These are phyloP conservation scores for Calamus simplicifolius DNA, from an alignment of 176 grass and related monocot genomes.

Conservation along the genomic window DNA sequence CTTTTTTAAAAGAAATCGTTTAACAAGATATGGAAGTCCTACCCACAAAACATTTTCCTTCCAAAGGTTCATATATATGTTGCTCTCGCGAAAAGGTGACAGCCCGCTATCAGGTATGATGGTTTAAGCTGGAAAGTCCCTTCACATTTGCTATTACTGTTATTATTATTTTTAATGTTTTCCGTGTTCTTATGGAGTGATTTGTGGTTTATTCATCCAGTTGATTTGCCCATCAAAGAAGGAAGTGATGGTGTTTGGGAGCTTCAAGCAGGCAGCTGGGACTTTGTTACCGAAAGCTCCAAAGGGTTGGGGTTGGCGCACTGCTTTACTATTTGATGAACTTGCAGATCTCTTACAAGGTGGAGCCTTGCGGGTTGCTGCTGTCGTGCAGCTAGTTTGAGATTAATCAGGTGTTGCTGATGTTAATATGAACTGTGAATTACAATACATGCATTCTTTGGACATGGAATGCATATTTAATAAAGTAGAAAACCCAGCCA, in stretches of 20 bases:
- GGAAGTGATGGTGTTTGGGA: slow-evolving; percentile 87
- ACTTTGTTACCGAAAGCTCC: slow-evolving; percentile 90
- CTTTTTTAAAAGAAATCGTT: too few relatives aligned
- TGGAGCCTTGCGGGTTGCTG: slow-evolving; percentile 66
- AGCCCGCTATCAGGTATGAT: slow-evolving; percentile 80
- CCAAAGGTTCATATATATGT: slow-evolving; percentile 67
- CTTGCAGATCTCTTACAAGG: slow-evolving; percentile 83
- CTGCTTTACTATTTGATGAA: slow-evolving; percentile 84
- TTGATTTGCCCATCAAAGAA: slow-evolving; percentile 96
- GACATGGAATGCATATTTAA: too few relatives aligned
- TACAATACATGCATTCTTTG: too few relatives aligned
- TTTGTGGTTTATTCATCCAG: slow-evolving; percentile 27
- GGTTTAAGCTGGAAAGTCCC: too few relatives aligned
- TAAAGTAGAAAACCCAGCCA: too few relatives aligned
- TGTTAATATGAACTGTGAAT: too few relatives aligned
- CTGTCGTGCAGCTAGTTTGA: slow-evolving; percentile 86
- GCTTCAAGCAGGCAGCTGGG: slow-evolving; percentile 86
- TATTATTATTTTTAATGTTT: background rate
- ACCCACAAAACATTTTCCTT: slow-evolving; percentile 10
- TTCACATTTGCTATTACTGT: background rate
- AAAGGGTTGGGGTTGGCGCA: slow-evolving; percentile 99
- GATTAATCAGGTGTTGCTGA: background rate
- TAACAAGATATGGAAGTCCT: too few relatives aligned
- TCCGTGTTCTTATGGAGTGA: background rate
- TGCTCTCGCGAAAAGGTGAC: slow-evolving; percentile 87